phyloP scores from a whole-genome alignment of 1,284 basidiomycete species.

The Rhodotorula sp. region DNA sequence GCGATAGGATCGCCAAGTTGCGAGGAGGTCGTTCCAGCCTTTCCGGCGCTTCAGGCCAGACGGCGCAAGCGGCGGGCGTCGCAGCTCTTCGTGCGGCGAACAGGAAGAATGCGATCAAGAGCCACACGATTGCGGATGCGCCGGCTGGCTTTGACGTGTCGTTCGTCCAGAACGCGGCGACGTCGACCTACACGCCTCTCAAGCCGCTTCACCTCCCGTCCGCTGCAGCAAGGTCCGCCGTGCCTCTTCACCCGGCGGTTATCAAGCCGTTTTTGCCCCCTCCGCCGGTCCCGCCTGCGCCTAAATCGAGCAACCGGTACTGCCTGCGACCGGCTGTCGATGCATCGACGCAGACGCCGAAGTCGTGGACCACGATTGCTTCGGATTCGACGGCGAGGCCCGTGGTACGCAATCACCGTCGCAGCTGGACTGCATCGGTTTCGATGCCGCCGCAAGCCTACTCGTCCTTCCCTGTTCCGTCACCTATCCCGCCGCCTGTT shows the following conservation, averaged over 20 bases:
- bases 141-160: slow-evolving; percentile 5
- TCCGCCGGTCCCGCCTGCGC: background rate
- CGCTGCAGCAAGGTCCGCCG: background rate
- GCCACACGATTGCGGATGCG: slow-evolving; percentile 2
- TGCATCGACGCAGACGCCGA: slow-evolving; percentile 23
- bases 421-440: background rate
- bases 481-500: background rate
- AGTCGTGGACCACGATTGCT: background rate
- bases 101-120: slow-evolving; percentile 4
- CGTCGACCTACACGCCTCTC: background rate
- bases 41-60: background rate
- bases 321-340: slow-evolving; percentile 17
- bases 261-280: background rate
- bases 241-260: background rate
- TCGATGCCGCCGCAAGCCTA: slow-evolving; percentile 21
- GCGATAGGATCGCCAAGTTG: slow-evolving; percentile 8
- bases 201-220: slow-evolving; percentile 1
- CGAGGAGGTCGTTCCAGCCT: slow-evolving; percentile 6
- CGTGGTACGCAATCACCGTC: background rate
- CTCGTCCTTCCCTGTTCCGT: slow-evolving; percentile 11
- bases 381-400: background rate
- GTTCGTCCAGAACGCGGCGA: background rate
- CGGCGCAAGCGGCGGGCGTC: background rate
- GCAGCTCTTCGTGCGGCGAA: background rate
- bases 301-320: slow-evolving; percentile 5